Evolutionary conservation across 1,139 yeast species (phyloP).

Genomic region (Geotrichum macrosporum): DNA sequence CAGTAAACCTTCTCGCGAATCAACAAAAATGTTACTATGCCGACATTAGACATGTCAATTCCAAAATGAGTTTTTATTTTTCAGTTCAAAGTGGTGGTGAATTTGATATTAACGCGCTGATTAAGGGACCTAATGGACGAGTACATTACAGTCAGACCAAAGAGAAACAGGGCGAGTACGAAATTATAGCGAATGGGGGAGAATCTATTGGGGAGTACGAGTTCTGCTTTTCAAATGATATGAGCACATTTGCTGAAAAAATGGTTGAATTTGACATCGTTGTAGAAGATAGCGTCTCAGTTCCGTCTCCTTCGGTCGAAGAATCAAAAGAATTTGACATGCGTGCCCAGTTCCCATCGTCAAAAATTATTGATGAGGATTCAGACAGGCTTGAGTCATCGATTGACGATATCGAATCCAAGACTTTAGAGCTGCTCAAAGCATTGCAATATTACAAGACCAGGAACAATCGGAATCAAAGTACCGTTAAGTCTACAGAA

Average conservation of each 20-base stretch:
- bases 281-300: too few relatives aligned
- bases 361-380: constrained; percentile 4
- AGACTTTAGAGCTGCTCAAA: constrained; percentile 60
- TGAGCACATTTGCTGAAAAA: constrained; percentile 84
- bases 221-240: constrained; percentile 82
- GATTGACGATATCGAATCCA: constrained; percentile 60
- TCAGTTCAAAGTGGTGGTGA: constrained; percentile 91
- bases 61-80: constrained; percentile 75
- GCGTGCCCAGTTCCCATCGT: constrained; percentile 18
- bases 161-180: constrained; percentile 82
- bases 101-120: constrained; percentile 75
- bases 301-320: too few relatives aligned
- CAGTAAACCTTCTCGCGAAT: constrained; percentile 73
- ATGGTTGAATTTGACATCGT: constrained; percentile 83
- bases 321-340: too few relatives aligned
- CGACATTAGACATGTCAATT: constrained; percentile 58
- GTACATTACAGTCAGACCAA: constrained; percentile 56
- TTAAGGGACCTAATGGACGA: constrained; percentile 64
- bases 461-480: constrained; percentile 88
- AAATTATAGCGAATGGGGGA: constrained; percentile 69
- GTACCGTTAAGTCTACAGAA: constrained; percentile 85
- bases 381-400: constrained; percentile 40
- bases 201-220: constrained; percentile 77
- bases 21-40: constrained; percentile 75
- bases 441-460: constrained; percentile 79